Evolutionary conservation across 2,329 filamentous ascomycete species (phyloP).

Genomic region (Ascochyta lentis): DNA sequence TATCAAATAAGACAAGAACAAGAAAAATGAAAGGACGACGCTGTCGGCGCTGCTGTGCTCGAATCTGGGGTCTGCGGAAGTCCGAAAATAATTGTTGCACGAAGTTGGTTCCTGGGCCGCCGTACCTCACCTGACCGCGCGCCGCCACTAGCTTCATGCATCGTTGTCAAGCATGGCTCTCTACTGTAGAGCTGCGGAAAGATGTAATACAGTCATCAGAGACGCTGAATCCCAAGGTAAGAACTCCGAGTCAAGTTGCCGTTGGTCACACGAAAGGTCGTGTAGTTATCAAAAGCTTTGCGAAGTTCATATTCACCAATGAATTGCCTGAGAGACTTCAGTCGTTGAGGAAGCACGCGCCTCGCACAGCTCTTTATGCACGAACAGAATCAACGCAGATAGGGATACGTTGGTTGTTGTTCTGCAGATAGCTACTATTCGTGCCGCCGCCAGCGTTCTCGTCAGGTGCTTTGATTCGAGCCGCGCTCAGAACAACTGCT

Average conservation of each 20-base stretch:
- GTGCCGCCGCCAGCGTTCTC: neutral
- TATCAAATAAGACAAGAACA: constrained; percentile 17
- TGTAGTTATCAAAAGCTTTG: too few relatives aligned
- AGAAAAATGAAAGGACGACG: constrained; percentile 35
- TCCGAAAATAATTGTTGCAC: constrained; percentile 38
- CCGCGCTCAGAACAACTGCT: neutral
- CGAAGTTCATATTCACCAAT: too few relatives aligned
- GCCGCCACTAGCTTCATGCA: neutral
- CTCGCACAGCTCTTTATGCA: too few relatives aligned
- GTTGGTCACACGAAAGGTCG: too few relatives aligned
- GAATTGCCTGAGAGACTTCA: too few relatives aligned
- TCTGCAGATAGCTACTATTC: constrained; percentile 18
- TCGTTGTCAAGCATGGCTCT: neutral
- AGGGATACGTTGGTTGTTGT: constrained; percentile 24
- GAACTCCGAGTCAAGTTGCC: too few relatives aligned
- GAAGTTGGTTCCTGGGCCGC: constrained; percentile 19
- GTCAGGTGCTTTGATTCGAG: neutral
- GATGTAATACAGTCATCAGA: too few relatives aligned
- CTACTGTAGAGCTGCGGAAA: neutral
- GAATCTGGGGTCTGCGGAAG: constrained; percentile 14
- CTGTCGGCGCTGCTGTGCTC: constrained; percentile 28
- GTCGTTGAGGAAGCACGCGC: too few relatives aligned
- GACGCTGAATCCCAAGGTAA: too few relatives aligned
- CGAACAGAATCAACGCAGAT: neutral
- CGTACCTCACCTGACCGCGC: constrained; percentile 27